A percentile compares a stretch with the other conserved stretches of the same genome.
phyloP scores from a whole-genome alignment of 306 rosid genomes.

The Lathyrus oleraceus region DNA sequence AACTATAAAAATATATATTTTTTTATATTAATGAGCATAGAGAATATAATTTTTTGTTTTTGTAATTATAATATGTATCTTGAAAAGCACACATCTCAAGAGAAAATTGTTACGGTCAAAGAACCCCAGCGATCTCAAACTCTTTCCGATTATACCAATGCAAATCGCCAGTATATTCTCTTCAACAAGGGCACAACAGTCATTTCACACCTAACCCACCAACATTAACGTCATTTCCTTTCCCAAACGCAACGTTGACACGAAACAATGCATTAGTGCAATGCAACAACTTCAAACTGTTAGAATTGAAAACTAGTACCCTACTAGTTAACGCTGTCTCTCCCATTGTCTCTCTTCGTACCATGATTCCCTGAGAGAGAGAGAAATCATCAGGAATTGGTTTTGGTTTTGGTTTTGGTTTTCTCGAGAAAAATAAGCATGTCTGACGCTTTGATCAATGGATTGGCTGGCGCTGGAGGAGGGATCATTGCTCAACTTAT shows the following conservation, averaged over 20 bases:
- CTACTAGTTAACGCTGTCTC: not conserved
- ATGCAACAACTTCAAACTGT: conserved; percentile 1
- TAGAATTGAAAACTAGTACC: not conserved
- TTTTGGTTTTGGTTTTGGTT: conserved; percentile 12
- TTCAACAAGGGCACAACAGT: conserved; percentile 34
- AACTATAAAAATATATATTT: no score
- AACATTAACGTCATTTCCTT: conserved; percentile 30
- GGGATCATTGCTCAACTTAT: conserved; percentile 98
- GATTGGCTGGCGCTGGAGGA: conserved; percentile 94
- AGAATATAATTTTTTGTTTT: no score
- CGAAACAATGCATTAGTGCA: conserved; percentile 7
- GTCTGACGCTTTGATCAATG: conserved; percentile 98
- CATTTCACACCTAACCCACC: not conserved
- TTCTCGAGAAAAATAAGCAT: conserved; percentile 43
- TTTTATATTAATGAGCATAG: no score
- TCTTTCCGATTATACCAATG: not conserved
- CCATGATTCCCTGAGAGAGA: conserved; percentile 26
- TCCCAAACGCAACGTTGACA: conserved; percentile 42
- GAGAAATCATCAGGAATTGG: not conserved
- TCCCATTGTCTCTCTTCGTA: conserved; percentile 1
- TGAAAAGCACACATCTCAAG: not conserved
- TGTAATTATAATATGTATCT: no score
- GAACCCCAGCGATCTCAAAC: not conserved
- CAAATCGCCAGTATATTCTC: conserved; percentile 29
- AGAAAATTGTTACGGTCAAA: not conserved